These are phyloP conservation scores for Neurospora intermedia DNA, from an alignment of 495 filamentous ascomycete species.

Conservation along the genomic window DNA sequence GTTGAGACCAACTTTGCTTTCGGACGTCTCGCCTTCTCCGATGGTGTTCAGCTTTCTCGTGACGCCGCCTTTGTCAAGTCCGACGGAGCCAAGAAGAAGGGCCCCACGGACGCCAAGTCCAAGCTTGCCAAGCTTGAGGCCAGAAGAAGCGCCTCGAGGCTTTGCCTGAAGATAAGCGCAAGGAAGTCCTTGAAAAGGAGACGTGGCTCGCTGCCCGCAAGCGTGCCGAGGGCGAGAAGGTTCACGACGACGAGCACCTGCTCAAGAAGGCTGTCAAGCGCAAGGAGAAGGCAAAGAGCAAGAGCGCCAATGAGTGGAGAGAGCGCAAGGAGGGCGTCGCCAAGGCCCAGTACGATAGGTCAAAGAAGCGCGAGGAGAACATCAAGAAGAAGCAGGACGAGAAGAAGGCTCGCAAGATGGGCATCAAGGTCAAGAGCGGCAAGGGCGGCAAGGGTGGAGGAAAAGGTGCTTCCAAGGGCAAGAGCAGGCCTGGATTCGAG, in stretches of 20 bases:
- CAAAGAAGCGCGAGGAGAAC: slow-evolving; percentile 85
- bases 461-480: slow-evolving; percentile 43
- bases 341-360: slow-evolving; percentile 63
- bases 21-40: slow-evolving; percentile 73
- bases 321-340: slow-evolving; percentile 67
- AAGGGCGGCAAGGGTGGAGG: slow-evolving; percentile 43
- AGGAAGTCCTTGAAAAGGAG: slow-evolving; percentile 85
- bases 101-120: slow-evolving; percentile 69
- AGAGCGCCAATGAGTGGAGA: slow-evolving; percentile 81
- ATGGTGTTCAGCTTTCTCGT: slow-evolving; percentile 66
- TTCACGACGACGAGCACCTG: slow-evolving; percentile 77
- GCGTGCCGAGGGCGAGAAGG: slow-evolving; percentile 78
- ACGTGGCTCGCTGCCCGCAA: slow-evolving; percentile 85
- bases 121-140: slow-evolving; percentile 59
- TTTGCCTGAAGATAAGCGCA: slow-evolving; percentile 67
- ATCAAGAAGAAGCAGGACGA: slow-evolving; percentile 73
- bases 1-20: slow-evolving; percentile 60
- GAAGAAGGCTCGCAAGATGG: slow-evolving; percentile 35
- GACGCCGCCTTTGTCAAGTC: slow-evolving; percentile 48
- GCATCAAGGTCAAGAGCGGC: slow-evolving; percentile 48
- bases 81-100: slow-evolving; percentile 48
- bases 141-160: slow-evolving; percentile 56
- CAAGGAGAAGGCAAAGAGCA: slow-evolving; percentile 79
- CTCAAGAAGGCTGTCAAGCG: slow-evolving; percentile 93
- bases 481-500: slow-evolving; percentile 76